Conservation (phyloP, 495 filamentous ascomycete genomes). For the Penicillium mononematosum region DNA sequence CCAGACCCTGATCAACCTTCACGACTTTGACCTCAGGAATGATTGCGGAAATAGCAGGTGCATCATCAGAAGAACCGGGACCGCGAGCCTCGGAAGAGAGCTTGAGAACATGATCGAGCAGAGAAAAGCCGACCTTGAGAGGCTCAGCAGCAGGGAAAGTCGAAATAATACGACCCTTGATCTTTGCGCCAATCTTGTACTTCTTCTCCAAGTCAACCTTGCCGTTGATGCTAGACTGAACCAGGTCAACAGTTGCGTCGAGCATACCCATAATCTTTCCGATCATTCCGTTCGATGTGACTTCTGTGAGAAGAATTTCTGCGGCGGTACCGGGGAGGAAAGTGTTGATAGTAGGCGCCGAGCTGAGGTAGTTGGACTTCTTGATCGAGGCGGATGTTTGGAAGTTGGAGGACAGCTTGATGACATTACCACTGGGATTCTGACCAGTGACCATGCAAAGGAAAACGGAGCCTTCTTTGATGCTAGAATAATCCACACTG, state of each 20-base stretch:
- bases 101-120: constrained; percentile 77
- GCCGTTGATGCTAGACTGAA: constrained; percentile 75
- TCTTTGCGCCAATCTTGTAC: constrained; percentile 76
- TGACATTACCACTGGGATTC: constrained; percentile 71
- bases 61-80: constrained; percentile 48
- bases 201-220: constrained; percentile 67
- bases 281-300: constrained; percentile 56
- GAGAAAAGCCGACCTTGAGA: constrained; percentile 79
- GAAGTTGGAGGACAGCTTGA: constrained; percentile 81
- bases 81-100: constrained; percentile 52
- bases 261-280: constrained; percentile 93
- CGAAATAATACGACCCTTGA: constrained; percentile 82
- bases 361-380: constrained; percentile 62
- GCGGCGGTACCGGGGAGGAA: constrained; percentile 88
- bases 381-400: constrained; percentile 65
- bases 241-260: constrained; percentile 82
- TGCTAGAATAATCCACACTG: constrained; percentile 53
- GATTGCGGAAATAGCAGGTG: constrained; percentile 70
- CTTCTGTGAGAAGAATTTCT: constrained; percentile 78
- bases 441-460: constrained; percentile 79
- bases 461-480: constrained; percentile 78
- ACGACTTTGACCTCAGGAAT: constrained; percentile 73
- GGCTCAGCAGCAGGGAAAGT: constrained; percentile 75
- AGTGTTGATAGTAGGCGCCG: constrained; percentile 83
- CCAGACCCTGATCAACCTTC: constrained; percentile 72